Evolutionary conservation across 2,329 filamentous ascomycete species (phyloP).

Genomic region (Magnaporthales sp.): DNA sequence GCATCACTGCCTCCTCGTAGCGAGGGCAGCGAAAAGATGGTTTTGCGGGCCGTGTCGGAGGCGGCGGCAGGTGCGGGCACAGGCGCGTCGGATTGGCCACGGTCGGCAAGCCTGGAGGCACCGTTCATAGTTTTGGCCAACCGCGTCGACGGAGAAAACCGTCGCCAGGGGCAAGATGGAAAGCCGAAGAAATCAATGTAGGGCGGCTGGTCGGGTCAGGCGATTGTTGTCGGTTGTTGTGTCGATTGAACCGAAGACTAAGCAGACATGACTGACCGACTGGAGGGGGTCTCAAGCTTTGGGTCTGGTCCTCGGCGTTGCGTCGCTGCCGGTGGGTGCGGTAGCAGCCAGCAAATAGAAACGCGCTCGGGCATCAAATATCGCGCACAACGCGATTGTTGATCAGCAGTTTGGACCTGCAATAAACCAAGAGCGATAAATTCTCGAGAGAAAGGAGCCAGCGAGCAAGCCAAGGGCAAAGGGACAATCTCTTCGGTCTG

Average conservation of each 20-base stretch:
- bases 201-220: not conserved
- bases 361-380: not conserved
- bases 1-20: not conserved
- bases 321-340: not conserved
- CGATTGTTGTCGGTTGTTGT: not conserved
- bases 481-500: not conserved
- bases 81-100: not conserved
- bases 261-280: not conserved
- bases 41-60: constrained; percentile 1
- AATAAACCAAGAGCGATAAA: not conserved
- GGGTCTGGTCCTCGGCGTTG: not conserved
- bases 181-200: not conserved
- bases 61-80: not conserved
- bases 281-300: not conserved
- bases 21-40: constrained; percentile 5
- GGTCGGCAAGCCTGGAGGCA: constrained; percentile 3
- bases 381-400: not conserved
- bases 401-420: not conserved
- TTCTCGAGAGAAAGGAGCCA: not conserved
- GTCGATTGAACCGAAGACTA: not conserved
- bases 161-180: not conserved
- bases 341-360: not conserved
- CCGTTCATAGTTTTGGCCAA: constrained; percentile 3
- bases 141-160: not conserved
- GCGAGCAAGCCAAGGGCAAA: not conserved